Percentiles rank a stretch among this genome's conserved stretches.
Evolutionary conservation across 1,284 basidiomycete species (phyloP).

Genomic region (Sanghuangporus weigelae): DNA sequence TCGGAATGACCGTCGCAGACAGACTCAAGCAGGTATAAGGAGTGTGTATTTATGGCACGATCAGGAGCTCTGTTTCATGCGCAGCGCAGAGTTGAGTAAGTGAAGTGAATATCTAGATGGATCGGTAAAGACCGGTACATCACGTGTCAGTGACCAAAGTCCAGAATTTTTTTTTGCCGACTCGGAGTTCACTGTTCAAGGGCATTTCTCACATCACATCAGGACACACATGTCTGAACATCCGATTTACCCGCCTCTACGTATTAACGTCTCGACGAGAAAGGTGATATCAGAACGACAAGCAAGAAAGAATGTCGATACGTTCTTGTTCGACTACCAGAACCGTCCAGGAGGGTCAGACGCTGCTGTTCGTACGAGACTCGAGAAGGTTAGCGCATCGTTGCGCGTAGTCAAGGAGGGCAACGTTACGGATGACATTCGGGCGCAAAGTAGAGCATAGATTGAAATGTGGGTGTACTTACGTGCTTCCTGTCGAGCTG

Average conservation of each 20-base stretch:
- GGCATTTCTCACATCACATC: no score
- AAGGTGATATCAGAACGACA: slow-evolving; percentile 22
- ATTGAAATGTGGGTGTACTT: neutral
- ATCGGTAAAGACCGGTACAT: no score
- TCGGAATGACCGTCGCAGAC: no score
- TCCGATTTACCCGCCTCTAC: slow-evolving; percentile 4
- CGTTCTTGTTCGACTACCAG: slow-evolving; percentile 23
- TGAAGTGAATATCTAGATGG: no score
- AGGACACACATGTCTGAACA: slow-evolving; percentile 8
- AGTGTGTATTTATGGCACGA: no score
- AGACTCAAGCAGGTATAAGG: no score
- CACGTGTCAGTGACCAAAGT: no score
- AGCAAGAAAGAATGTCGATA: slow-evolving; percentile 21
- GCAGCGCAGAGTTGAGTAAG: no score
- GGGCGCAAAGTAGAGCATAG: neutral
- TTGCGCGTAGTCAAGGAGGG: neutral
- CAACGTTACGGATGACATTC: neutral
- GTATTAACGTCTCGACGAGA: neutral
- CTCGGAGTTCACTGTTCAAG: no score
- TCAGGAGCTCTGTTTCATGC: no score
- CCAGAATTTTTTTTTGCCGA: no score
- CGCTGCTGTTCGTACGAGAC: slow-evolving; percentile 5
- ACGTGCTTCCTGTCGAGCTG: neutral
- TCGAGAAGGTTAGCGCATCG: slow-evolving; percentile 8
- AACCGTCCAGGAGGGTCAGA: slow-evolving; percentile 19